Evolutionary conservation across 1,284 basidiomycete species (phyloP).

Genomic region (Cutaneotrichosporon sp.): DNA sequence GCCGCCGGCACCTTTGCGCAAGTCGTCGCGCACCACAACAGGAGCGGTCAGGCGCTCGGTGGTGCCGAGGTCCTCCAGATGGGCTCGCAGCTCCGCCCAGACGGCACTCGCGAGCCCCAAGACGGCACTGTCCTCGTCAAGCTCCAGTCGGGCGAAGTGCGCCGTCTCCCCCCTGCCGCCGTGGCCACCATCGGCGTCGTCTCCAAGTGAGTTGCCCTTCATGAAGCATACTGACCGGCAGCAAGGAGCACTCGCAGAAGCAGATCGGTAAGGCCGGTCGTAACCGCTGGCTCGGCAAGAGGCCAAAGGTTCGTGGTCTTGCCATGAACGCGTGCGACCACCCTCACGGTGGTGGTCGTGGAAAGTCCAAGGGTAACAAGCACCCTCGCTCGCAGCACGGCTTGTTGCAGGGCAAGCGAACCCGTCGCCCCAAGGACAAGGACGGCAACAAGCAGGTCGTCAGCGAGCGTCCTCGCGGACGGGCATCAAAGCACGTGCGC

Average conservation of each 20-base stretch:
- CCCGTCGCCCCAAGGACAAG: conserved; percentile 86
- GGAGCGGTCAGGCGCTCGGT: conserved; percentile 55
- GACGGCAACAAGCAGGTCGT: conserved; percentile 95
- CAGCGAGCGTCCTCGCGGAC: conserved; percentile 80
- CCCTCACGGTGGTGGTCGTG: conserved; percentile 94
- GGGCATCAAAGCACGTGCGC: conserved; percentile 36
- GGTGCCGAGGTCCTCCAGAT: conserved; percentile 45
- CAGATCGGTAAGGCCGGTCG: conserved; percentile 91
- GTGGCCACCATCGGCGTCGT: conserved; percentile 89
- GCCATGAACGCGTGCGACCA: conserved; percentile 99
- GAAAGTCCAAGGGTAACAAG: conserved; percentile 95
- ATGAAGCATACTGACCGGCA: conserved; percentile 16
- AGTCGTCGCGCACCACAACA: conserved; percentile 66
- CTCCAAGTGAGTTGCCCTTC: conserved; percentile 63
- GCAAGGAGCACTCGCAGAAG: conserved; percentile 78
- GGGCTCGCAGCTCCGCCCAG: conserved; percentile 31
- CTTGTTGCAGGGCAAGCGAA: conserved; percentile 88
- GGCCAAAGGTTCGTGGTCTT: conserved; percentile 90
- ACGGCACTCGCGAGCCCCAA: conserved; percentile 31
- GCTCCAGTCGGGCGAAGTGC: conserved; percentile 89
- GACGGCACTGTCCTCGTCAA: conserved; percentile 65
- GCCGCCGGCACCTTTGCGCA: conserved; percentile 86
- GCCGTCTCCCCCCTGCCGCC: conserved; percentile 78
- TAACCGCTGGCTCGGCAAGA: conserved; percentile 80
- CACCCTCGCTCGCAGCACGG: conserved; percentile 89